Percentiles rank a stretch among this genome's conserved stretches.
These are phyloP conservation scores for Rhynchosporium agropyri DNA, from an alignment of 2,329 filamentous ascomycete species.

Conservation along the genomic window DNA sequence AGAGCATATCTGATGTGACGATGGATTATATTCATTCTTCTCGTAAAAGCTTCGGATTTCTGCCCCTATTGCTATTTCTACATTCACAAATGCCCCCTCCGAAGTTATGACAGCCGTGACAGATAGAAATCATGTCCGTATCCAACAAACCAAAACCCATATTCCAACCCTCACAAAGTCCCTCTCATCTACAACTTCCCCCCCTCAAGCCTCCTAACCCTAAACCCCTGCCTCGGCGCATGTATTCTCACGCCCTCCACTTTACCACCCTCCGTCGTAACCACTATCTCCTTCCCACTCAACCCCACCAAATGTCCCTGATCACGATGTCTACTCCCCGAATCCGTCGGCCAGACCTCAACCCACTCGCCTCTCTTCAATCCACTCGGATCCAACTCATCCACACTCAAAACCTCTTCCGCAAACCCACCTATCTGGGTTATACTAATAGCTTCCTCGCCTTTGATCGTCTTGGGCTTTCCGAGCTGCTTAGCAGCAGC, in stretches of 20 bases:
- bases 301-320: conserved; percentile 57
- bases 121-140: too few relatives aligned
- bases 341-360: conserved; percentile 62
- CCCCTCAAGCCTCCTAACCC: conserved; percentile 41
- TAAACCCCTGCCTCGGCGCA: conserved; percentile 63
- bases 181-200: conserved; percentile 25
- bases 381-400: conserved; percentile 54
- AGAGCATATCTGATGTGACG: too few relatives aligned
- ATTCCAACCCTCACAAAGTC: background rate
- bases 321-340: conserved; percentile 61
- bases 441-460: conserved; percentile 54
- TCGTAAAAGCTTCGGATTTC: too few relatives aligned
- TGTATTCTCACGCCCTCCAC: conserved; percentile 56
- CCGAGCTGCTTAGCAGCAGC: conserved; percentile 45
- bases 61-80: too few relatives aligned
- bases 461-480: conserved; percentile 51
- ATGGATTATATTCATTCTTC: too few relatives aligned
- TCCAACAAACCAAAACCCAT: too few relatives aligned
- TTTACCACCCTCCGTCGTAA: conserved; percentile 52
- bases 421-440: conserved; percentile 52
- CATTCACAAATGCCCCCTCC: too few relatives aligned
- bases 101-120: too few relatives aligned
- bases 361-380: conserved; percentile 58
- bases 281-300: conserved; percentile 57
- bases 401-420: conserved; percentile 50